A percentile compares a stretch with the other conserved stretches of the same genome.
These are phyloP conservation scores for Exophiala sp. DNA, from an alignment of 2,329 filamentous ascomycete species.

Conservation along the genomic window DNA sequence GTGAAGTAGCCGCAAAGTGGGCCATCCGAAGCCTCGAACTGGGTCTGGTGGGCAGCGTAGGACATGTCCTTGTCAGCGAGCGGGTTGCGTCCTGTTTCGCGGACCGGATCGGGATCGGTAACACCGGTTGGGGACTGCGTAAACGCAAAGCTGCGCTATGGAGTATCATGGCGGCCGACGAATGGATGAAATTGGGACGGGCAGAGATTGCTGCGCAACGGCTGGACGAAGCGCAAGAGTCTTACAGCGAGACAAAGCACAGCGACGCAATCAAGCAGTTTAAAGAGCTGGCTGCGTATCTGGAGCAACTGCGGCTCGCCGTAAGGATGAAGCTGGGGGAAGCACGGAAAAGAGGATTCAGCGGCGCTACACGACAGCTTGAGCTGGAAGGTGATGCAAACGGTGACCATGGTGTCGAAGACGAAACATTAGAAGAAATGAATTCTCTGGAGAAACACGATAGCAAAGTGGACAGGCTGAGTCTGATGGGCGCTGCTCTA, in stretches of 20 bases:
- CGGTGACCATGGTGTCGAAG: constrained; percentile 39
- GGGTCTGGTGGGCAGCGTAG: constrained; percentile 58
- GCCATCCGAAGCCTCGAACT: constrained; percentile 72
- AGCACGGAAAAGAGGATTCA: constrained; percentile 30
- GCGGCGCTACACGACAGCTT: constrained; percentile 21
- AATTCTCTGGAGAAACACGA: constrained; percentile 22
- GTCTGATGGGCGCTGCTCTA: constrained; percentile 20
- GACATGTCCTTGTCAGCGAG: constrained; percentile 78
- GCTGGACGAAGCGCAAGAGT: constrained; percentile 60
- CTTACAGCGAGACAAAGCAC: constrained; percentile 46
- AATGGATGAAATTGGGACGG: constrained; percentile 73
- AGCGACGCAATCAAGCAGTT: constrained; percentile 42
- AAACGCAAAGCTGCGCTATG: constrained; percentile 83
- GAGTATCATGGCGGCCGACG: constrained; percentile 74
- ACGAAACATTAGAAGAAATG: constrained; percentile 27
- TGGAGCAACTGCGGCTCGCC: constrained; percentile 40
- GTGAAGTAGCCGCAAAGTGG: constrained; percentile 86
- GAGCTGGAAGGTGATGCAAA: constrained; percentile 30
- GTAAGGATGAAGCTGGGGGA: constrained; percentile 42
- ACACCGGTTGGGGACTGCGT: constrained; percentile 63
- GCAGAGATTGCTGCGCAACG: constrained; percentile 71
- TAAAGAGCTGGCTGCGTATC: constrained; percentile 47
- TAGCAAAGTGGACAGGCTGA: constrained; percentile 14
- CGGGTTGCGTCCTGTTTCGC: constrained; percentile 79
- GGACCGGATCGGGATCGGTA: constrained; percentile 62